Percentiles rank a stretch among this genome's conserved stretches.
phyloP scores from a whole-genome alignment of 495 filamentous ascomycete species.

The Aspergillus baeticus region DNA sequence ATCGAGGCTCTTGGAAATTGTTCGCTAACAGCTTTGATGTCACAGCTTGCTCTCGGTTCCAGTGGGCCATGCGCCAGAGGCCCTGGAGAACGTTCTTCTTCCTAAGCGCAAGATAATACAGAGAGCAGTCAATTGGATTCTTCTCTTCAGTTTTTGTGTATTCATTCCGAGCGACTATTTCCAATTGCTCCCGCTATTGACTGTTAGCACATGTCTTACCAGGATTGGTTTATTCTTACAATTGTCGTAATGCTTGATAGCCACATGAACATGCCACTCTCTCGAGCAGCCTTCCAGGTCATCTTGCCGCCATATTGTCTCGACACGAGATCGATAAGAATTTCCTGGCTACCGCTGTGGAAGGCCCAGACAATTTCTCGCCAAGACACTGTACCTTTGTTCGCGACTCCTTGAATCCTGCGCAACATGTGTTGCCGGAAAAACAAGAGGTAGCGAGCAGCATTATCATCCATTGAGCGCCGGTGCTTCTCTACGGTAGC shows the following conservation, averaged over 20 bases:
- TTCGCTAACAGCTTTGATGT: constrained; percentile 78
- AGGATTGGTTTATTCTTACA: constrained; percentile 47
- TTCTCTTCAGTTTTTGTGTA: constrained; percentile 86
- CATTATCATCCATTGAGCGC: constrained; percentile 90
- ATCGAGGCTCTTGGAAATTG: constrained; percentile 81
- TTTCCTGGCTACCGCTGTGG: constrained; percentile 89
- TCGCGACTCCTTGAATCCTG: constrained; percentile 56
- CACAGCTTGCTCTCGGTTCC: constrained; percentile 80
- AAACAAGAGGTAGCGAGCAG: constrained; percentile 84
- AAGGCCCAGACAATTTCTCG: constrained; percentile 94
- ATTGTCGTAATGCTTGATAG: constrained; percentile 72
- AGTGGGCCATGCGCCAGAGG: constrained; percentile 92
- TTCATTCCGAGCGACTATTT: constrained; percentile 85
- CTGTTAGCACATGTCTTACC: constrained; percentile 20
- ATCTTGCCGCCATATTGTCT: constrained; percentile 73
- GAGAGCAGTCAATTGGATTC: constrained; percentile 89
- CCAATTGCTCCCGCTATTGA: constrained; percentile 71
- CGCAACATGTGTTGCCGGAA: constrained; percentile 81
- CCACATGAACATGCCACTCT: constrained; percentile 96
- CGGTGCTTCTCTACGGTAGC: constrained; percentile 86
- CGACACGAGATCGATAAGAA: constrained; percentile 84
- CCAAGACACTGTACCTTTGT: constrained; percentile 76
- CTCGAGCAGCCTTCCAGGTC: constrained; percentile 79
- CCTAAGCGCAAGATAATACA: constrained; percentile 85
- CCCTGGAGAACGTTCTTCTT: constrained; percentile 93